Percentiles rank a stretch among this genome's conserved stretches.
Conservation (phyloP, 805 yeast species). For the Limtongia smithiae region DNA sequence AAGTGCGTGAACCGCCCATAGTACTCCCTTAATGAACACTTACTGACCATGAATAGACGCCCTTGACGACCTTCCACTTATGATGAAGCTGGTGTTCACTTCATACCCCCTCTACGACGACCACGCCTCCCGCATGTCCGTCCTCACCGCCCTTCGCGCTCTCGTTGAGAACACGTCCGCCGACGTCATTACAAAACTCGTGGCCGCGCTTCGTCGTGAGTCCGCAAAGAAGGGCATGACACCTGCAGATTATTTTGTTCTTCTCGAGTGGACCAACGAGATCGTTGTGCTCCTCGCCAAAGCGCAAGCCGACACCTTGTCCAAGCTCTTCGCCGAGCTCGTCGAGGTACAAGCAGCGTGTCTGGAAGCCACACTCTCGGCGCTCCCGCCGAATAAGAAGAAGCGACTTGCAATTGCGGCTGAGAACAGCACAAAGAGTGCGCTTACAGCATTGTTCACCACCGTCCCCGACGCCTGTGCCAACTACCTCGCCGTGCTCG, state of each 20-base stretch:
- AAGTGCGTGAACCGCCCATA: too few relatives aligned
- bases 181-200: conserved; percentile 3
- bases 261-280: conserved; percentile 29
- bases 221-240: conserved; percentile 24
- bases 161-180: conserved; percentile 5
- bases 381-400: conserved; percentile 10
- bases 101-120: conserved; percentile 29
- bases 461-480: conserved; percentile 8
- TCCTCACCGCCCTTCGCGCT: conserved; percentile 12
- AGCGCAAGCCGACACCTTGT: neutral
- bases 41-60: conserved; percentile 2
- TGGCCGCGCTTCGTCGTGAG: conserved; percentile 16
- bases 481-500: conserved; percentile 15
- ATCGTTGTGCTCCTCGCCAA: neutral
- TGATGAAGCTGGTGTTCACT: conserved; percentile 18
- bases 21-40: conserved; percentile 1
- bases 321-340: conserved; percentile 12
- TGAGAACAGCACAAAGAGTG: conserved; percentile 7
- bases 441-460: conserved; percentile 8
- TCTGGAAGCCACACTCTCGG: conserved; percentile 6
- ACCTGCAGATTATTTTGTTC: conserved; percentile 25
- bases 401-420: conserved; percentile 19
- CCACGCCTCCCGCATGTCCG: conserved; percentile 25
- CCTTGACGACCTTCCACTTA: conserved; percentile 13
- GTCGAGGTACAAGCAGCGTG: conserved; percentile 13